Evolutionary conservation across 306 rosid genomes (phyloP), one percentile per base, ranked within the genome.

Genomic region (Glycyrrhiza uralensis): DNA sequence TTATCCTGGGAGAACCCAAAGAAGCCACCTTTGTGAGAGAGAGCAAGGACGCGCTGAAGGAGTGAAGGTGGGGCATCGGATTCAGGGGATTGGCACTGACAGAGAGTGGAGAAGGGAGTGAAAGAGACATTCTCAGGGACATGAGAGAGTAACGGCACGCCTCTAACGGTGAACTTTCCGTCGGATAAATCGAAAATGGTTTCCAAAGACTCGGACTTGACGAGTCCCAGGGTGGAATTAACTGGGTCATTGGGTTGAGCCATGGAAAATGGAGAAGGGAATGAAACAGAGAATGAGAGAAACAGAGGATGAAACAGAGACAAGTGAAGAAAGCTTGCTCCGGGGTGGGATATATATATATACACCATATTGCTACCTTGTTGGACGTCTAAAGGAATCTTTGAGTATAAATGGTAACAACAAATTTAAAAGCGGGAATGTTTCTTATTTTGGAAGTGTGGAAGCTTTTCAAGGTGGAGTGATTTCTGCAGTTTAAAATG

Each of bases 41-140:
- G 51, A 3, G 71, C 39, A 57, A 26, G 76, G 49, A 89, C 92
- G 4, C 86, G 81, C 7, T 84, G 80, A 71, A 90, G 67, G 46
- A 93, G 39, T 13, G 85, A 77, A 66, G 73, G 49, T 55, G 96
- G 90, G 2, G 87, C 94, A 8, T 86, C 89, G 14, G 69, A 62
- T 12, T 84, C 85, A 14, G 88, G 77, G 14, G 82, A 14, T 28
- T n/a, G n/a, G n/a, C n/a, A n/a, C n/a, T 80, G 71, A 61, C 49
- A 71, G n/a, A 80, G 7, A 3, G 85, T 79, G 46, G 84, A 79
- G 49, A 86, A 93, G n/a, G 90, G 81, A 1, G 17, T 70, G 66
- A 91, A 91, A 65, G 84, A 81, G 14, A 93, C 91, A 66, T 91
- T 93, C 2, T 72, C 22, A 10, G 98, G 98, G 14, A 91, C 90